Percentiles rank a stretch among this genome's conserved stretches.
phyloP scores from a whole-genome alignment of 495 filamentous ascomycete species.

The Trypethelium eluteriae region DNA sequence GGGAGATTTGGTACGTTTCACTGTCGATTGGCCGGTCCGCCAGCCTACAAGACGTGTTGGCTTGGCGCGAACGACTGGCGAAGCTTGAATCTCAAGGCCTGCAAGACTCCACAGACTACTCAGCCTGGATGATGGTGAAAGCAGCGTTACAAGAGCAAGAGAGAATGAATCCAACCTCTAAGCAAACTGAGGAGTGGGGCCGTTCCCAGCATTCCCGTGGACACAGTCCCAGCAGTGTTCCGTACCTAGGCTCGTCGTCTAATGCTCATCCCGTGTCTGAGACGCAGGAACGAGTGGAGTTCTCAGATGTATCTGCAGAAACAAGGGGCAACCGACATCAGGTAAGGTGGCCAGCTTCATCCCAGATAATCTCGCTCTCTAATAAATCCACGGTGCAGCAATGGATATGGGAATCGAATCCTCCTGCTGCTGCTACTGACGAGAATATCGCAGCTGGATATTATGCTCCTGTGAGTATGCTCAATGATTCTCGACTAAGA shows the following conservation, averaged over 20 bases:
- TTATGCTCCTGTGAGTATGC: no score
- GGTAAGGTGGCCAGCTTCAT: background rate
- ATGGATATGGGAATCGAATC: no score
- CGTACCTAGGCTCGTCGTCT: no score
- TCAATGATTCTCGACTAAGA: no score
- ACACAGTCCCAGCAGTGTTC: no score
- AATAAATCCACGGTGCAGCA: background rate
- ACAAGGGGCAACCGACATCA: background rate
- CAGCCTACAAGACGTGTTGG: background rate
- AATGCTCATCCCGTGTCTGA: no score
- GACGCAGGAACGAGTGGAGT: no score
- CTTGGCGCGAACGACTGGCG: background rate
- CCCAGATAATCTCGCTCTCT: background rate
- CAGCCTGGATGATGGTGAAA: constrained; percentile 1
- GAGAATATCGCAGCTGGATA: no score
- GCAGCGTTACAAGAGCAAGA: background rate
- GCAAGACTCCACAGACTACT: background rate
- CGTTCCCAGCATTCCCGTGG: no score
- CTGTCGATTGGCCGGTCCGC: background rate
- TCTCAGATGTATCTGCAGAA: background rate
- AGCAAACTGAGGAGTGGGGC: background rate
- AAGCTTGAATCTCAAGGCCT: background rate
- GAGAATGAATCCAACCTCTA: background rate
- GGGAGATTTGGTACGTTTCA: constrained; percentile 3
- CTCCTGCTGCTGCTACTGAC: no score